phyloP scores from a whole-genome alignment of 345 rosid species.

The Sonneratia caseolaris region DNA sequence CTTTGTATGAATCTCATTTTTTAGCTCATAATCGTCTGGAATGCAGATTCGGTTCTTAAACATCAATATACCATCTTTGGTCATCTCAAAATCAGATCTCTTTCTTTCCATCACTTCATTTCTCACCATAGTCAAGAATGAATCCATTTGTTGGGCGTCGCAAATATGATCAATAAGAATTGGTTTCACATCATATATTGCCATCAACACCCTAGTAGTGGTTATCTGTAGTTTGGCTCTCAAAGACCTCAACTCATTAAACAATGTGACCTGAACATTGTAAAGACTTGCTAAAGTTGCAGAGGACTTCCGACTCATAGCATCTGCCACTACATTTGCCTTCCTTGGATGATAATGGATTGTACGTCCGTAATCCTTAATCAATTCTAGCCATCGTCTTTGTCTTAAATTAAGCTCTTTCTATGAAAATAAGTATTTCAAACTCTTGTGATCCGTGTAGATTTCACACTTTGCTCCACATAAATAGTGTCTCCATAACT shows the following conservation, averaged over 20 bases:
- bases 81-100: background rate
- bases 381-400: background rate
- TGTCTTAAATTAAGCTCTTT: background rate
- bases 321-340: background rate
- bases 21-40: background rate
- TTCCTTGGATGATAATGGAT: background rate
- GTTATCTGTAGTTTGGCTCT: no score
- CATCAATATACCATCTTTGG: background rate
- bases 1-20: background rate
- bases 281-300: background rate
- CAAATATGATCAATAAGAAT: no score
- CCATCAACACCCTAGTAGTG: no score
- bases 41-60: background rate
- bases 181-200: no score
- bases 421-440: background rate
- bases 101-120: background rate
- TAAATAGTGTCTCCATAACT: background rate
- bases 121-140: background rate
- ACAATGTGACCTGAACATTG: background rate
- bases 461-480: background rate
- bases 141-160: no score
- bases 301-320: background rate
- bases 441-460: background rate
- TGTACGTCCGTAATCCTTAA: background rate
- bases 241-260: no score